Evolutionary conservation across 202 grass and related monocot species (phyloP).

Genomic region (Hordeum pubiflorum): DNA sequence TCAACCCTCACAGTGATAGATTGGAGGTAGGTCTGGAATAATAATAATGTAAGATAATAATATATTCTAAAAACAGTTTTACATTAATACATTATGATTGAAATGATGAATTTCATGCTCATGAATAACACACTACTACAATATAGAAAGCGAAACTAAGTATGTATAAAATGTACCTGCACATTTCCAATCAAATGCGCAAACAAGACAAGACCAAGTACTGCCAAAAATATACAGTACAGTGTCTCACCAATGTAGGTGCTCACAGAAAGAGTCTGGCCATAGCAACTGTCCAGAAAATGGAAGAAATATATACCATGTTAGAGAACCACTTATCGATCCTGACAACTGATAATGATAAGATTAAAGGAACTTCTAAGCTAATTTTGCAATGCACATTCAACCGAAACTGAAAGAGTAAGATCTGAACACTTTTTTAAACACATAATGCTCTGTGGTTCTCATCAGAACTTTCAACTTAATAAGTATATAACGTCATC

Average conservation of each 20-base stretch:
- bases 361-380: conserved; percentile 4
- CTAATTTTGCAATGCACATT: neutral
- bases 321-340: conserved; percentile 22
- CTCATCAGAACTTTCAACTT: neutral
- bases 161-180: conserved; percentile 50
- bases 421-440: neutral
- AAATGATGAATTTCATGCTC: neutral
- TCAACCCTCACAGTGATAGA: conserved; percentile 86
- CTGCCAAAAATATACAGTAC: conserved; percentile 83
- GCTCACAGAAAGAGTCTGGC: conserved; percentile 84
- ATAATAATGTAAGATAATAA: conserved; percentile 11
- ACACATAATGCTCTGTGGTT: neutral
- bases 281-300: conserved; percentile 68
- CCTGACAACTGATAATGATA: neutral
- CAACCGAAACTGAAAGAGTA: conserved; percentile 3
- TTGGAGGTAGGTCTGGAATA: conserved; percentile 81
- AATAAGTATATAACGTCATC: neutral
- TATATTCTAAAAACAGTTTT: neutral
- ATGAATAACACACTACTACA: neutral
- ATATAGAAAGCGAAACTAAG: neutral
- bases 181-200: conserved; percentile 98
- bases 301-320: neutral
- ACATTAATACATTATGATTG: neutral
- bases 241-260: conserved; percentile 90
- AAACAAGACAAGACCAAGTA: conserved; percentile 85